Evolutionary conservation across 345 rosid genomes (phyloP), one percentile per base, ranked within the genome.

Genomic region (Dovyalis caffra): DNA sequence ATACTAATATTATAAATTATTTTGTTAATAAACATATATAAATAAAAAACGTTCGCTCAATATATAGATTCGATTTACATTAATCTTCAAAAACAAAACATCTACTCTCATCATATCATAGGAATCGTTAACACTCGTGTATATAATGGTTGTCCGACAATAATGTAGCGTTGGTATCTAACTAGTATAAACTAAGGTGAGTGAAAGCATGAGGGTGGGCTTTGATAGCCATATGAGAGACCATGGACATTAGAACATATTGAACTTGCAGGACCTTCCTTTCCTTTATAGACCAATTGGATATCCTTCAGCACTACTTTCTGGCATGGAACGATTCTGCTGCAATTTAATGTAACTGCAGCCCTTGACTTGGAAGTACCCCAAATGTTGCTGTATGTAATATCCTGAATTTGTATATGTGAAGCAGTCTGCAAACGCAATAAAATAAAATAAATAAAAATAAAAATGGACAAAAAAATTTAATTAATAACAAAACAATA

Each of bases 181-280:
- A n/a, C n/a, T n/a, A n/a, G 14, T 43, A 43, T 12, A 49, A 49
- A 49, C 56, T 49, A 49, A 6, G 56, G n/a, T 6, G n/a, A 49
- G 2, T 8, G 64, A 11, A 79, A 12, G 29, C 86, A 83, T 47
- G 86, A 16, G 1, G 80, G 43, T 15, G 86, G 86, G 8, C 1
- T 57, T 5, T 80, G 82, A 3, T 0, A 8, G 70, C 84, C 84
- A 37, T 29, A 77, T 16, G 75, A 57, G 5, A 4, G 14, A 12
- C 83, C 88, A 4, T 9, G 4, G 25, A 71, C 84, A 74, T 80
- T 70, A 49, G 78, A 60, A 66, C 88, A 85, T 6, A 26, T 16
- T 14, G 86, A 53, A 4, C 23, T 76, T 58, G 88, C 75, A 26
- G 81, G 72, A 18, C 70, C 75, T 0, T 23, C 34, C 21, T 76